These are phyloP conservation scores for Candida parachauliodes DNA, from an alignment of 805 yeast species.

Conservation along the genomic window DNA sequence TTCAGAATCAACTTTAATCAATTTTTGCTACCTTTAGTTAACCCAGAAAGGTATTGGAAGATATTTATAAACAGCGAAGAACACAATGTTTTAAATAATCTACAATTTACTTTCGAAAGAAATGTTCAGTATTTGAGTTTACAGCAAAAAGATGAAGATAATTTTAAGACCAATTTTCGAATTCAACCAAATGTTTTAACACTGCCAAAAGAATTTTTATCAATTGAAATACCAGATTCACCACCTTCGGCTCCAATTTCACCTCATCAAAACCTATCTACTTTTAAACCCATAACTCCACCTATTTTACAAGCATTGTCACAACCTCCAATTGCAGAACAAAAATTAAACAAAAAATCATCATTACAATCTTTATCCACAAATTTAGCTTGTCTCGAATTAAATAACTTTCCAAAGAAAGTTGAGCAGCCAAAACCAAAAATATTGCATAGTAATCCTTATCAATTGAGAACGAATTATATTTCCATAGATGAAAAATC, in stretches of 20 bases:
- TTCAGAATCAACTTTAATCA: conserved; percentile 45
- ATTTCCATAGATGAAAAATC: conserved; percentile 14
- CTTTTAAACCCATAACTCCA: not conserved
- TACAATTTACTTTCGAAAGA: conserved; percentile 36
- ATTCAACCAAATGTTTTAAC: conserved; percentile 8
- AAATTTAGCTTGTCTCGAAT: conserved; percentile 28
- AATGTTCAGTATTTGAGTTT: conserved; percentile 41
- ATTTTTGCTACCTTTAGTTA: conserved; percentile 62
- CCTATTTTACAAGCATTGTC: not conserved
- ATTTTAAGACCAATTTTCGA: not conserved
- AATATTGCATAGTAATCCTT: conserved; percentile 2
- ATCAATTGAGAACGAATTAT: conserved; percentile 3
- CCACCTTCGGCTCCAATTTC: conserved; percentile 44
- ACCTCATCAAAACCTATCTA: conserved; percentile 16
- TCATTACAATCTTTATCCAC: conserved; percentile 24
- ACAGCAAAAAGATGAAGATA: conserved; percentile 1
- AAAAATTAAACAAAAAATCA: conserved; percentile 9
- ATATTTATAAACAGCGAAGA: conserved; percentile 37
- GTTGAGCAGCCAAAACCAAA: conserved; percentile 17
- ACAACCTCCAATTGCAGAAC: not conserved
- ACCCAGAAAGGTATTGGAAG: conserved; percentile 77
- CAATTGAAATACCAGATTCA: conserved; percentile 36
- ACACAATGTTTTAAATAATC: conserved; percentile 17
- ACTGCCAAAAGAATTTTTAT: conserved; percentile 13
- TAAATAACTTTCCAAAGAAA: conserved; percentile 5